Percentiles rank a stretch among this genome's conserved stretches.
Evolutionary conservation across 1,284 basidiomycete species (phyloP).

Genomic region (Leccinum olivaceoglutinosum): DNA sequence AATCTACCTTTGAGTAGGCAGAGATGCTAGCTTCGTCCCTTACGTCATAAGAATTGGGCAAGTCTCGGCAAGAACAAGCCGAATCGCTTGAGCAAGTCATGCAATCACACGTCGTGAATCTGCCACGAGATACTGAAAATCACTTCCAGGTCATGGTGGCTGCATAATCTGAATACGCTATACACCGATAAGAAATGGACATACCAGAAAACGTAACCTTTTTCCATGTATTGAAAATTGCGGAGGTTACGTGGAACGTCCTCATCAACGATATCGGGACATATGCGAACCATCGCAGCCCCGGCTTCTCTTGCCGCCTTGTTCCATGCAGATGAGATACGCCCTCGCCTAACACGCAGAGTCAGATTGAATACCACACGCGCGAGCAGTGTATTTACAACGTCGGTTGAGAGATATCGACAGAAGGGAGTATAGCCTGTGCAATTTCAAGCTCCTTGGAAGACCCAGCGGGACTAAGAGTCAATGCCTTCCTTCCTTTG

Average conservation of each 20-base stretch:
- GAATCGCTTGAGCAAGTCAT: constrained; percentile 23
- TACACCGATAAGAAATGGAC: neutral
- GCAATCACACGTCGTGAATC: constrained; percentile 32
- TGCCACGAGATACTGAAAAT: constrained; percentile 18
- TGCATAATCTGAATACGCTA: constrained; percentile 9
- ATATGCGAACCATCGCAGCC: constrained; percentile 43
- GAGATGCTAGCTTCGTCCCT: constrained; percentile 20
- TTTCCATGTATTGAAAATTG: constrained; percentile 48
- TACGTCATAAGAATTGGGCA: constrained; percentile 23
- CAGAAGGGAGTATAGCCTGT: constrained; percentile 12
- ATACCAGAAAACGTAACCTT: constrained; percentile 42
- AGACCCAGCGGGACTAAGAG: constrained; percentile 14
- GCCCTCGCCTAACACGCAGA: constrained; percentile 20
- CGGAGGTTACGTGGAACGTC: constrained; percentile 37
- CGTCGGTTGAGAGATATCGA: constrained; percentile 20
- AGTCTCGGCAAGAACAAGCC: constrained; percentile 30
- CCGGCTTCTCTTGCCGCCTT: constrained; percentile 28
- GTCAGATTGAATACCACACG: constrained; percentile 1
- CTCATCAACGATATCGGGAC: constrained; percentile 44
- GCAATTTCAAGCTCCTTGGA: constrained; percentile 5
- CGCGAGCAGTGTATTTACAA: constrained; percentile 19
- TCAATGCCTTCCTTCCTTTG: constrained; percentile 3
- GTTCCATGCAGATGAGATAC: constrained; percentile 39
- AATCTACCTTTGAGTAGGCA: constrained; percentile 38
- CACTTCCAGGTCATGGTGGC: constrained; percentile 18